Percentiles rank a stretch among this genome's conserved stretches.
These are phyloP conservation scores for Rhizomucor miehei DNA, from an alignment of 371 early-diverging fungal species.

Conservation along the genomic window DNA sequence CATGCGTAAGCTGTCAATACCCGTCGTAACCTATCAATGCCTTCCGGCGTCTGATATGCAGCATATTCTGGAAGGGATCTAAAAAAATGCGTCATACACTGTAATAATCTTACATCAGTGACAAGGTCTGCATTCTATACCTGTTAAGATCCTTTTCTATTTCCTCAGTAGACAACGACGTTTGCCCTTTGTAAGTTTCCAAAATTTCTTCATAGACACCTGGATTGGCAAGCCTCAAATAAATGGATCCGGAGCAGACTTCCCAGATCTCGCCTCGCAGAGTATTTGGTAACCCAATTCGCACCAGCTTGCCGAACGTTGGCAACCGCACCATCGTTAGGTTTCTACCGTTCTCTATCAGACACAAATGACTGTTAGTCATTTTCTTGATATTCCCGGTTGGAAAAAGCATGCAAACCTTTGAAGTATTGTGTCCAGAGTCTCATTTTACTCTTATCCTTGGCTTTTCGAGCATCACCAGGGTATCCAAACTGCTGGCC, in stretches of 20 bases:
- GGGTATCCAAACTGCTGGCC: conserved; percentile 87
- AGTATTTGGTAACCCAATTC: conserved; percentile 89
- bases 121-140: conserved; percentile 21
- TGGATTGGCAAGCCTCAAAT: conserved; percentile 78
- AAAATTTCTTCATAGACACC: conserved; percentile 81
- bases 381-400: background rate
- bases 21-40: conserved; percentile 86
- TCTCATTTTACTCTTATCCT: conserved; percentile 75
- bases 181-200: conserved; percentile 61
- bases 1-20: conserved; percentile 87
- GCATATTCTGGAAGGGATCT: conserved; percentile 89
- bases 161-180: conserved; percentile 83
- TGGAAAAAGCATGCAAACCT: conserved; percentile 29
- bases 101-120: background rate
- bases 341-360: conserved; percentile 83
- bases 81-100: no score
- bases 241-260: conserved; percentile 87
- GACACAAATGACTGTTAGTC: conserved; percentile 13
- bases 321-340: conserved; percentile 79
- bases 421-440: conserved; percentile 75
- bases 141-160: conserved; percentile 97
- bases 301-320: conserved; percentile 86
- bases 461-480: conserved; percentile 66
- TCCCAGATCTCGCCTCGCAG: conserved; percentile 98
- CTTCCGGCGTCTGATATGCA: conserved; percentile 90